Base-by-base conservation (phyloP, 75 land plant species). In the Pinus tabuliformis region DNA sequence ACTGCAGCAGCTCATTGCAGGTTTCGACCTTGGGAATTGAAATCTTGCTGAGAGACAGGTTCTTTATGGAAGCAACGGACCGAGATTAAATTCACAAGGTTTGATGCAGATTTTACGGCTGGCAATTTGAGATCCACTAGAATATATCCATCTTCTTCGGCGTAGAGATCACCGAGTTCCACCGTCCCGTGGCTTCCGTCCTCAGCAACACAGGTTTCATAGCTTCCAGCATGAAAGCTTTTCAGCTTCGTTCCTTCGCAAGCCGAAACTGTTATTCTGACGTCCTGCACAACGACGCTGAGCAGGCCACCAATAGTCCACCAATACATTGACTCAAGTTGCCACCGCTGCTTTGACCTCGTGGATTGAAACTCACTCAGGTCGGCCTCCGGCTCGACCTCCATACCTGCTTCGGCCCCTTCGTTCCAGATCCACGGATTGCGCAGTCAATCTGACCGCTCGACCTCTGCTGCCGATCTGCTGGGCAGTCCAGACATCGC, bases 71-170 rank as follows among this genome's bases (percentile, higher is more conserved):
- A 54, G 63, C 84, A 89, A 36, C 81, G 66, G 18, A 87, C 83
- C 57, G 86, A 75, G 54, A 94, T 17, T 14, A 88, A 74, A 45
- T 74, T 81, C 64, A 71, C 81, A 78, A 77, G 22, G 77, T 75
- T 56, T 16, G 17, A 20, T 0, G 65, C 56, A 1, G 68, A 39
- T 1, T 71, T 11, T 39, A 74, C 73, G 12, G 54, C 54, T 49
- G 54, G 54, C 12, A 49, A 49, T 9, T 49, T 49, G 14, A 96
- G 70, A 56, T 96, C 99, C 39, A 96, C 66, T 59, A 96, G 77
- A 7, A 93, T 73, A 70, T 96, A 92, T 75, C 93, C 82, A 76
- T 86, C 92, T 77, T 96, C 96, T 52, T 88, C 91, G 33, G 94
- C 83, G 74, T 91, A 88, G 16, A 96, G 83, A 73, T 96, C 92